Evolutionary conservation across 768 basidiomycete genomes (phyloP), one percentile per base, ranked within the genome.

Genomic region (Exsudoporus frostii): DNA sequence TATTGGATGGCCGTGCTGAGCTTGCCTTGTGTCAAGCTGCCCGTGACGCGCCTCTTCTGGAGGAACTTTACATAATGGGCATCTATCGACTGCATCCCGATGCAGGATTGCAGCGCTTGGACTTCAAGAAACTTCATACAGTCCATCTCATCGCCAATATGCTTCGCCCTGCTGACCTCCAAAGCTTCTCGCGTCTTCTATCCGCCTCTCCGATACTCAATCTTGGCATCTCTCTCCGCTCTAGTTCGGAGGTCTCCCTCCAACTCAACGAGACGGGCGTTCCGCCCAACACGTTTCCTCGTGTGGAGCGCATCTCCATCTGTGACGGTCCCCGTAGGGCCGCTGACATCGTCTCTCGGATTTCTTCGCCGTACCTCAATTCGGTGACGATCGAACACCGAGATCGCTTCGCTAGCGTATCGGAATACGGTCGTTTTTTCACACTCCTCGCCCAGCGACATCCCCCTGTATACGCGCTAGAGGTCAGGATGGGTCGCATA

Each of bases 1-100:
- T 38, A 7, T 45, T 54, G 7, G 60, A 59, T 38, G 49, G 51
- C 7, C 53, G 60, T 17, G 53, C 58, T 14, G 61, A 59, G 29
- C 41, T 52, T 10, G 53, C 57, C n/a, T 37, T 62, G 36, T 45
- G 33, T 17, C 60, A 63, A 30, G 61, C 27, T 15, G 61, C 61
- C 17, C 39, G 22, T 6, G 57, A 62, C 15, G 50, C 53, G 5
- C 61, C 61, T 10, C 33, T 44, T 14, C 42, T 62, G 20, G 49
- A 56, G 36, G 36, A 60, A 29, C 47, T 63, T 1, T 41, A 42
- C 25, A 50, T 59, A 4, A 20, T 36, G 13, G 48, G 48, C 20
- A 7, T 50, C 20, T 58, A 57, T 20, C 51, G 48, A 9, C 39
- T 39, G 8, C 39, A 50, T 20, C 45, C 40, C 1, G 41, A 17